Conservation (phyloP, 192 early-diverging fungal genomes). For the Coemansia sp. region DNA sequence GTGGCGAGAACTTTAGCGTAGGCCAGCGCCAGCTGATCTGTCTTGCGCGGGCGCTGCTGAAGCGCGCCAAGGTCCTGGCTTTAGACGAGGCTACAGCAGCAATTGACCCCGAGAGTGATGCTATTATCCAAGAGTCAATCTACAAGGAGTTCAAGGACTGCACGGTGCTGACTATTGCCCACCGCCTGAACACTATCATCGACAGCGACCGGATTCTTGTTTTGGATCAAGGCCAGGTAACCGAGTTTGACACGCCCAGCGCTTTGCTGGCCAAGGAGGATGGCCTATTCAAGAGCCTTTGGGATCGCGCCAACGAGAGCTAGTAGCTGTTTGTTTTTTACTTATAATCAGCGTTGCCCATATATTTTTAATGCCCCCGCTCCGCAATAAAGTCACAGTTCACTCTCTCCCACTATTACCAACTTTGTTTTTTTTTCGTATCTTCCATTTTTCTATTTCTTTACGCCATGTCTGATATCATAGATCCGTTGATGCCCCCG, state of each 20-base stretch:
- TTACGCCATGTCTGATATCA: constrained; percentile 31
- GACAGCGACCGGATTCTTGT: constrained; percentile 76
- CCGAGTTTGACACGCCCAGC: constrained; percentile 69
- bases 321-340: background rate
- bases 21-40: constrained; percentile 83
- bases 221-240: constrained; percentile 65
- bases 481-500: constrained; percentile 58
- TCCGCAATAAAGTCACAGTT: background rate
- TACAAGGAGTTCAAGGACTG: constrained; percentile 67
- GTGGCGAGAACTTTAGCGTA: constrained; percentile 68
- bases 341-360: background rate
- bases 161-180: constrained; percentile 80
- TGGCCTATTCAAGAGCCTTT: constrained; percentile 11
- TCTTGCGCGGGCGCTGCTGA: constrained; percentile 72
- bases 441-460: background rate
- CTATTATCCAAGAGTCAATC: constrained; percentile 72
- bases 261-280: constrained; percentile 50
- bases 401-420: background rate
- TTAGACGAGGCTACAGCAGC: constrained; percentile 87
- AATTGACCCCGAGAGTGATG: constrained; percentile 59
- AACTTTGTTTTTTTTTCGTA: background rate
- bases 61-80: constrained; percentile 63
- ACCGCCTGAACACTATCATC: constrained; percentile 77
- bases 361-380: background rate
- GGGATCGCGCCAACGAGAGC: background rate